A percentile compares a stretch with the other conserved stretches of the same genome.
Conservation (phyloP, 2,329 filamentous ascomycete genomes). For the Talaromyces sp. region DNA sequence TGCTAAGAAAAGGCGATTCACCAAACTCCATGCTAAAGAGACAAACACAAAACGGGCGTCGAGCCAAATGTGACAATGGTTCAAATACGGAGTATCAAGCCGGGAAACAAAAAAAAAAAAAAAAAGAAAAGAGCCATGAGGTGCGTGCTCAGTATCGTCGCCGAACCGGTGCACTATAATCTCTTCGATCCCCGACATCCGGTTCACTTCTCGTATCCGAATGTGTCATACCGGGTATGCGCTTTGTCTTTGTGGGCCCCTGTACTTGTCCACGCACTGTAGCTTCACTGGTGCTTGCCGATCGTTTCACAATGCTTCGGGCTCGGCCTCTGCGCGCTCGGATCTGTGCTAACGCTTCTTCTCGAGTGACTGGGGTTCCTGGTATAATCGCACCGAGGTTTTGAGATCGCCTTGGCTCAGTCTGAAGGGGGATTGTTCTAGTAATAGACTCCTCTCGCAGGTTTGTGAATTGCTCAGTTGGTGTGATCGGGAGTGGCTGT, state of each 20-base stretch:
- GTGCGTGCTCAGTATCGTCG: conserved; percentile 20
- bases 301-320: conserved; percentile 37
- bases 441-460: conserved; percentile 20
- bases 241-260: conserved; percentile 23
- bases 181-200: conserved; percentile 27
- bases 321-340: conserved; percentile 43
- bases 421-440: conserved; percentile 28
- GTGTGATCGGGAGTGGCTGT: conserved; percentile 5
- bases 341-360: conserved; percentile 47
- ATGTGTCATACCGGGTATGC: conserved; percentile 30
- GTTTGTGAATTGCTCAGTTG: conserved; percentile 12
- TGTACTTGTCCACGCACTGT: conserved; percentile 15
- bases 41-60: neutral
- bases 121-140: too few species aligned
- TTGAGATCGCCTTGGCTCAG: conserved; percentile 19
- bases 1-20: neutral
- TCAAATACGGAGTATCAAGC: neutral
- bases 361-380: conserved; percentile 42
- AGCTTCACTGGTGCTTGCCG: conserved; percentile 36
- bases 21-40: conserved; percentile 2
- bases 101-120: neutral
- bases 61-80: neutral
- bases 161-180: conserved; percentile 34
- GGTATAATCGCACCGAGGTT: conserved; percentile 27
- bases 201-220: conserved; percentile 23